phyloP scores from a whole-genome alignment of 768 basidiomycete species.

The Rickenella mellea region DNA sequence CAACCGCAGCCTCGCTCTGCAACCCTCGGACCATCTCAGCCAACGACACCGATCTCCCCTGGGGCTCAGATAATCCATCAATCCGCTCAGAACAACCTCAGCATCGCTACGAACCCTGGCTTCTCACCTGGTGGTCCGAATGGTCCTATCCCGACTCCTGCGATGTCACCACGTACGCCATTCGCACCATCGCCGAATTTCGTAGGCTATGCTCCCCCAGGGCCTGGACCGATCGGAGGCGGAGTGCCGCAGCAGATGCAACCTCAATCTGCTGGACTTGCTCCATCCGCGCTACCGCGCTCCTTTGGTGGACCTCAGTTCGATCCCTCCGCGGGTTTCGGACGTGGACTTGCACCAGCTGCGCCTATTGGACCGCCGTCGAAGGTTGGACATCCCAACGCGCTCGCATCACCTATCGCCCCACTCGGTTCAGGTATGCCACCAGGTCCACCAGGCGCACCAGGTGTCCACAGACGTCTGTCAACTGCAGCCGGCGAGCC shows the following conservation, averaged over 20 bases:
- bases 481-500: constrained; percentile 15
- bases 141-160: constrained; percentile 33
- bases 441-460: constrained; percentile 37
- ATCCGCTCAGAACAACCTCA: constrained; percentile 33
- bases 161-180: constrained; percentile 48
- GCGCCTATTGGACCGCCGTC: constrained; percentile 52
- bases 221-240: constrained; percentile 29
- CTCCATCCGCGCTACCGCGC: constrained; percentile 45
- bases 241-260: no score
- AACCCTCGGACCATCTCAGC: constrained; percentile 17
- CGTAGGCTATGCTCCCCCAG: constrained; percentile 35
- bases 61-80: constrained; percentile 41
- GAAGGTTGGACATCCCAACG: constrained; percentile 22
- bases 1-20: constrained; percentile 24
- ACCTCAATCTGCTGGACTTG: constrained; percentile 40
- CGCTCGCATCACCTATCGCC: constrained; percentile 24
- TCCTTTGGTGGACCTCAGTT: constrained; percentile 44
- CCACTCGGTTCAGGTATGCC: constrained; percentile 27
- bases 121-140: constrained; percentile 27
- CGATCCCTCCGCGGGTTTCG: constrained; percentile 38
- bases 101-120: constrained; percentile 37
- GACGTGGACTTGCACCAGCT: constrained; percentile 27
- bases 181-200: constrained; percentile 42
- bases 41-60: constrained; percentile 29
- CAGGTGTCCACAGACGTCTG: constrained; percentile 20